A percentile compares a stretch with the other conserved stretches of the same genome.
phyloP scores from a whole-genome alignment of 768 basidiomycete species.

The Lactifluus piperatus region DNA sequence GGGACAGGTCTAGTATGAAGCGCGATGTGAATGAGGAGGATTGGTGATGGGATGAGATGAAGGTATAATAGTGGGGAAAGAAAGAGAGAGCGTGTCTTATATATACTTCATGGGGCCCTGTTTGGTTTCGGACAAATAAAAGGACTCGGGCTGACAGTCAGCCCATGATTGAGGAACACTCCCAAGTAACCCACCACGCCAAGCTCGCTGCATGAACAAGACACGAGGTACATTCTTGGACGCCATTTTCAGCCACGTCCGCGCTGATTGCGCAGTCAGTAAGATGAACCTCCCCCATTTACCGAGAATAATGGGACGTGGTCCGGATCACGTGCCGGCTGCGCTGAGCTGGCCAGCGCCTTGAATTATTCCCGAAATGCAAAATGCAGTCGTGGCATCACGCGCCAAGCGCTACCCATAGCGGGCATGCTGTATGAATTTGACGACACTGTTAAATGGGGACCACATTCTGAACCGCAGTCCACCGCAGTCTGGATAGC shows the following conservation, averaged over 20 bases:
- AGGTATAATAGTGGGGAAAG: neutral
- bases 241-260: neutral
- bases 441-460: neutral
- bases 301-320: neutral
- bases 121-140: conserved; percentile 19
- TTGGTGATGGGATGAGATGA: conserved; percentile 1
- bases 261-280: conserved; percentile 10
- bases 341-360: neutral
- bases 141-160: neutral
- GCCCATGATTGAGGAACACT: neutral
- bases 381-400: neutral
- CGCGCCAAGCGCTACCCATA: neutral
- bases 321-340: conserved; percentile 10
- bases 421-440: neutral
- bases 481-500: neutral
- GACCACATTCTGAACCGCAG: conserved; percentile 5
- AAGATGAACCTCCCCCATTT: neutral
- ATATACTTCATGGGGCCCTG: conserved; percentile 13
- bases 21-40: neutral
- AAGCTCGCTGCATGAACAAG: neutral
- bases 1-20: neutral
- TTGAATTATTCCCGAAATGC: neutral
- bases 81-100: conserved; percentile 14
- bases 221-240: neutral
- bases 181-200: neutral